Evolutionary conservation across 441 rosid genomes (phyloP), one percentile per base, ranked within the genome.

Genomic region (Viola pubescens): DNA sequence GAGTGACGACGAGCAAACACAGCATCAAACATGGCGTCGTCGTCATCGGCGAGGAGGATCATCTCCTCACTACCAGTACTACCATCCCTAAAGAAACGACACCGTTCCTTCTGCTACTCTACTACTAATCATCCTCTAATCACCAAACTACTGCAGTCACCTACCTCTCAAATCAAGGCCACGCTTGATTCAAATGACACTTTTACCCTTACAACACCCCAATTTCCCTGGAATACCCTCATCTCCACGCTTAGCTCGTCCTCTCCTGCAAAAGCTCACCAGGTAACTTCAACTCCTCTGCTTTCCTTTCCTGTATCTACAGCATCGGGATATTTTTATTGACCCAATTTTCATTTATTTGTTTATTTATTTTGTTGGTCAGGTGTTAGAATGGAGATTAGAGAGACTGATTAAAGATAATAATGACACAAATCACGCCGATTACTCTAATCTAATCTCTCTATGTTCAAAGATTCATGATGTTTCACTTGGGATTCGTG

Each of bases 301-400:
- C 11, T 34, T 7, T 4, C 1, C 11, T 39, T 38, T 34, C 7
- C 7, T 11, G 6, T 12, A 10, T 42, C 9, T 11, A 11, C 2
- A 26, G 34, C 34, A 26, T 26, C 2, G 34, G 34, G 34, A 26
- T 26, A 26, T 26, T 26, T 26, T 26, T 26, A 26, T 26, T 26
- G 34, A 26, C 34, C 34, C 34, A 19, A 37, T 46, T 48, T 59
- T 11, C 0, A 4, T 16, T 9, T 41, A 4, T 2, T 2, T 19
- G 0, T 14, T 11, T 48, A 46, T 45, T 59, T 65, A 49, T 40
- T 62, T 68, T 49, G 37, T 45, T 62, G 40, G 5, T 70, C 69
- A 74, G 81, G 79, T 66, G 58, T 39, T 77, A 37, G 79, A 77
- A 58, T 72, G 79, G 82, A 77, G 65, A 70, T 57, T 78, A 57